Conservation (phyloP, 345 rosid species). For the Populus deltoides region DNA sequence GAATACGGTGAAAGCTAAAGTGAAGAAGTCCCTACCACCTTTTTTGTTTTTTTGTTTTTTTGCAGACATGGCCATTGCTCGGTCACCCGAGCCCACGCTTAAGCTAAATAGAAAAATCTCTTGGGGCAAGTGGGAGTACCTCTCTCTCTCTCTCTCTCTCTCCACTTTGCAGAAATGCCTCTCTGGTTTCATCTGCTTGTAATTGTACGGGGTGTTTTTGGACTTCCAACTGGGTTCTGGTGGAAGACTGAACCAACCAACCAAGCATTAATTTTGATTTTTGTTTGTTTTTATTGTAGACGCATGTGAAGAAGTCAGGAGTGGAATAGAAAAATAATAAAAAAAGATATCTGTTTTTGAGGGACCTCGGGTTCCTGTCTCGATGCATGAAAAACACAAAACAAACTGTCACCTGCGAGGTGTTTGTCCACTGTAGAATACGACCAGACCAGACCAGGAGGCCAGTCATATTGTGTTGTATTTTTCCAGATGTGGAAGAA, state of each 20-base stretch:
- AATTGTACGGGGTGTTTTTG: slow-evolving; percentile 3
- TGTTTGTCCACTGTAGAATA: slow-evolving; percentile 27
- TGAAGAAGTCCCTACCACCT: not conserved
- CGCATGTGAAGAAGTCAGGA: slow-evolving; percentile 32
- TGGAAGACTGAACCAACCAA: not conserved
- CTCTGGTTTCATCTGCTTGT: slow-evolving; percentile 23
- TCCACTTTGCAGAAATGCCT: slow-evolving; percentile 7
- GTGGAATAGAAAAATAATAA: not conserved
- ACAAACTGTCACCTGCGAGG: slow-evolving; percentile 27
- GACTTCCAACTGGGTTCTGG: not conserved
- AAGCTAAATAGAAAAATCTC: slow-evolving; percentile 4
- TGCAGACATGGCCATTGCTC: slow-evolving; percentile 30
- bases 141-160: not conserved
- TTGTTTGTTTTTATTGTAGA: not conserved
- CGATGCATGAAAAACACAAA: slow-evolving; percentile 26
- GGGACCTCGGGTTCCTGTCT: slow-evolving; percentile 31
- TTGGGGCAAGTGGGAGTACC: not conserved
- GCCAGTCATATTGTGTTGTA: not conserved
- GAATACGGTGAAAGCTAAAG: slow-evolving; percentile 10
- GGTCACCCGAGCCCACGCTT: slow-evolving; percentile 26
- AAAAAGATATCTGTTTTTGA: slow-evolving; percentile 29
- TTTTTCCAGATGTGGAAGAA: slow-evolving; percentile 29
- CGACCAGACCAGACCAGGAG: slow-evolving; percentile 2
- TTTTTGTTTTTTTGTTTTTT: not conserved
- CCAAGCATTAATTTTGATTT: not conserved